Evolutionary conservation across 306 rosid genomes (phyloP).

Genomic region (Pyrus bretschneideri): DNA sequence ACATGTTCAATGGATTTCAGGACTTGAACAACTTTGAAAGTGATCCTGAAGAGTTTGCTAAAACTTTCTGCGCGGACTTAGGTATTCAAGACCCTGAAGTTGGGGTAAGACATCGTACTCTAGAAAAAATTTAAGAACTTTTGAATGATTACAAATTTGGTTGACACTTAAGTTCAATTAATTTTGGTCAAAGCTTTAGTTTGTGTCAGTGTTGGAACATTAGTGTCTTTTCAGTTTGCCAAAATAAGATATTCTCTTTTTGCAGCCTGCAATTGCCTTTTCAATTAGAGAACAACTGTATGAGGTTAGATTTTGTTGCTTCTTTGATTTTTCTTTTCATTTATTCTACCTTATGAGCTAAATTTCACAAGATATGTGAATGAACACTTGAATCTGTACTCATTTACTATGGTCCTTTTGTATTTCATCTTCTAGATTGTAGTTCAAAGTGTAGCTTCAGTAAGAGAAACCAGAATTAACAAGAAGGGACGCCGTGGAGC

Average conservation of each 20-base stretch:
- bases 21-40: slow-evolving; percentile 94
- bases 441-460: slow-evolving; percentile 77
- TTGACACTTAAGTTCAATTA: background rate
- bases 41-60: slow-evolving; percentile 93
- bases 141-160: background rate
- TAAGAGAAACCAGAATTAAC: slow-evolving; percentile 85
- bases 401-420: background rate
- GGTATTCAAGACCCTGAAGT: slow-evolving; percentile 88
- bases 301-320: slow-evolving; percentile 44
- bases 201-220: background rate
- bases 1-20: slow-evolving; percentile 24
- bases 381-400: background rate
- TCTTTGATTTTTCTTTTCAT: slow-evolving; percentile 1
- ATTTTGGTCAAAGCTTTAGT: background rate
- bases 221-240: slow-evolving; percentile 9
- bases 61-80: slow-evolving; percentile 74
- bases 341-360: background rate
- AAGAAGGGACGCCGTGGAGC: slow-evolving; percentile 81
- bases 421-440: slow-evolving; percentile 52
- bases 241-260: slow-evolving; percentile 5
- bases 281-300: slow-evolving; percentile 85
- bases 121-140: too few relatives aligned
- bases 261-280: slow-evolving; percentile 88
- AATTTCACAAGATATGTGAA: background rate
- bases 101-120: slow-evolving; percentile 55